Evolutionary conservation across 495 filamentous ascomycete species (phyloP).

Genomic region (Lasiosphaeris hirsuta): DNA sequence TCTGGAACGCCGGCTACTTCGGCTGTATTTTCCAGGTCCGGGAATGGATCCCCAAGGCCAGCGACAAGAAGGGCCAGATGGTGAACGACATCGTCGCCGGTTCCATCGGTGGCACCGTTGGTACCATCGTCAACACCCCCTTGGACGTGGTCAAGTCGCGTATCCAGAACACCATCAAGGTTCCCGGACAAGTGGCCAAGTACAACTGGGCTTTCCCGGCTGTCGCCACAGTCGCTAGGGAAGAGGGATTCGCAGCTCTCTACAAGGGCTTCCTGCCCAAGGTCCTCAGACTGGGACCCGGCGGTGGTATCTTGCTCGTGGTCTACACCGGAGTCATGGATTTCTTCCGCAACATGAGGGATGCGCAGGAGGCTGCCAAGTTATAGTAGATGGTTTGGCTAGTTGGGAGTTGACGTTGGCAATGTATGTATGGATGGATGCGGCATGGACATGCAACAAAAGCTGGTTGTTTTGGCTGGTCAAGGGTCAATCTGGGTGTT

Average conservation of each 20-base stretch:
- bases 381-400: not conserved
- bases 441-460: no score
- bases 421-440: no score
- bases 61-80: conserved; percentile 77
- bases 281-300: conserved; percentile 51
- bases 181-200: conserved; percentile 76
- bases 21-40: conserved; percentile 97
- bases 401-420: no score
- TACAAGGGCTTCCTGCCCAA: conserved; percentile 99
- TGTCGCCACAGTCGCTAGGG: conserved; percentile 78
- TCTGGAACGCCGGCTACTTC: conserved; percentile 98
- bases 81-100: conserved; percentile 85
- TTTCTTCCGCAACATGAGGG: conserved; percentile 59
- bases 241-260: conserved; percentile 87
- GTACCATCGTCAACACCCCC: conserved; percentile 92
- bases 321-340: conserved; percentile 95
- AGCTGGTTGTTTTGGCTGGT: no score
- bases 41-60: conserved; percentile 69
- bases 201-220: conserved; percentile 98
- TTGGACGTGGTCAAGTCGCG: conserved; percentile 97
- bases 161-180: conserved; percentile 86
- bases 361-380: conserved; percentile 10
- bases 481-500: no score
- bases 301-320: conserved; percentile 76
- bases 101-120: conserved; percentile 81